Evolutionary conservation across 306 rosid species (phyloP).

Genomic region (Quercus engelmannii): DNA sequence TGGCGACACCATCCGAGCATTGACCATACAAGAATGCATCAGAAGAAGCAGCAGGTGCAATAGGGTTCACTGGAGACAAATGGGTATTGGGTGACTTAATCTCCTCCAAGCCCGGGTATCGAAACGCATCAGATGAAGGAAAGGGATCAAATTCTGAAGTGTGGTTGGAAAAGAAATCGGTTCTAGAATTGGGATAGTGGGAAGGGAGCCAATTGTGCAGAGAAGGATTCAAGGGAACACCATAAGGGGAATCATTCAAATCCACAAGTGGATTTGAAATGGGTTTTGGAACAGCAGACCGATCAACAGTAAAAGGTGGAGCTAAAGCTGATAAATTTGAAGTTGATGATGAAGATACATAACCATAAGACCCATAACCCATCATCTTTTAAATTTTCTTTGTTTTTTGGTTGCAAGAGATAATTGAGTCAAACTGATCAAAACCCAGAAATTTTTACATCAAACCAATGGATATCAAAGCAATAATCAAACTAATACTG

Average conservation of each 20-base stretch:
- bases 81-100: slow-evolving; percentile 29
- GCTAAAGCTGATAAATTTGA: slow-evolving; percentile 84
- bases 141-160: slow-evolving; percentile 30
- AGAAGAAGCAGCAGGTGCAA: slow-evolving; percentile 28
- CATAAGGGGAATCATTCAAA: slow-evolving; percentile 44
- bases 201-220: slow-evolving; percentile 42
- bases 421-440: slow-evolving; percentile 26
- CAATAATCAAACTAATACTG: background rate
- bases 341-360: slow-evolving; percentile 34
- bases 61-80: slow-evolving; percentile 37
- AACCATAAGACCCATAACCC: slow-evolving; percentile 49
- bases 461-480: background rate
- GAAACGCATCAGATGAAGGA: slow-evolving; percentile 27
- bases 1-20: slow-evolving; percentile 20
- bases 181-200: slow-evolving; percentile 20
- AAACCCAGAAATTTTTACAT: slow-evolving; percentile 16
- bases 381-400: slow-evolving; percentile 40
- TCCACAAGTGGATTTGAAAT: slow-evolving; percentile 38
- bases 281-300: slow-evolving; percentile 28
- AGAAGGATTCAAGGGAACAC: slow-evolving; percentile 29
- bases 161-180: slow-evolving; percentile 39
- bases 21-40: slow-evolving; percentile 29
- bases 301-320: slow-evolving; percentile 69
- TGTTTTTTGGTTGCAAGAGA: slow-evolving; percentile 16
- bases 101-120: slow-evolving; percentile 19